A percentile compares a stretch with the other conserved stretches of the same genome.
Evolutionary conservation across 352 stramenopile genomes (phyloP).

Genomic region (Globisporangium camurandrum): DNA sequence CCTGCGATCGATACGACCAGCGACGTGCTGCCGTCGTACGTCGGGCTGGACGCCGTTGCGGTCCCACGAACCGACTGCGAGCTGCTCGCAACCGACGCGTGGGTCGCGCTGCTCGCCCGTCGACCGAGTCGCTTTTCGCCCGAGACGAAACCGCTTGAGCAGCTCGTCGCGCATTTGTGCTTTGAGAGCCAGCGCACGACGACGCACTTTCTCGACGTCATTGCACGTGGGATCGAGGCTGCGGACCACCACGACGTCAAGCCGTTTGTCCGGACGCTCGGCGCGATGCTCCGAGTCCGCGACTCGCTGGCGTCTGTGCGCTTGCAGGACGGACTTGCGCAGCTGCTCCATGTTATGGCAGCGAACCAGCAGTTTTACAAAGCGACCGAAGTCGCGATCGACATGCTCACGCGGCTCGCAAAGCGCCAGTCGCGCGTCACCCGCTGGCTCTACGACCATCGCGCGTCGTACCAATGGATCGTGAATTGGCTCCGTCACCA

Average conservation of each 20-base stretch:
- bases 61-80: slow-evolving; percentile 49
- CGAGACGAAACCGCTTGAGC: slow-evolving; percentile 73
- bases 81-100: slow-evolving; percentile 68
- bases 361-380: slow-evolving; percentile 85
- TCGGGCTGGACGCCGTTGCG: slow-evolving; percentile 65
- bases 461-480: slow-evolving; percentile 65
- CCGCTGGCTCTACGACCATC: slow-evolving; percentile 63
- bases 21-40: slow-evolving; percentile 40
- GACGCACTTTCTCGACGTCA: slow-evolving; percentile 42
- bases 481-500: slow-evolving; percentile 76
- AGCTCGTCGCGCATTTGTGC: slow-evolving; percentile 71
- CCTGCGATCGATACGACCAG: slow-evolving; percentile 56
- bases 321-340: slow-evolving; percentile 59
- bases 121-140: slow-evolving; percentile 66
- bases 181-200: slow-evolving; percentile 69
- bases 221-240: slow-evolving; percentile 68
- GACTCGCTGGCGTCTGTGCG: slow-evolving; percentile 60
- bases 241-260: slow-evolving; percentile 86
- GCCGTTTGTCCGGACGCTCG: slow-evolving; percentile 83
- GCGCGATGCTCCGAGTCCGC: slow-evolving; percentile 68
- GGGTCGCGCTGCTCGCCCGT: slow-evolving; percentile 66
- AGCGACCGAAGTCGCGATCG: slow-evolving; percentile 76
- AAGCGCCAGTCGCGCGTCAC: slow-evolving; percentile 64
- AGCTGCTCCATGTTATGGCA: slow-evolving; percentile 68
- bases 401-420: slow-evolving; percentile 78